Percentiles rank a stretch among this genome's conserved stretches.
These are phyloP conservation scores for Durio zibethinus DNA, from an alignment of 345 rosid species.

Conservation along the genomic window DNA sequence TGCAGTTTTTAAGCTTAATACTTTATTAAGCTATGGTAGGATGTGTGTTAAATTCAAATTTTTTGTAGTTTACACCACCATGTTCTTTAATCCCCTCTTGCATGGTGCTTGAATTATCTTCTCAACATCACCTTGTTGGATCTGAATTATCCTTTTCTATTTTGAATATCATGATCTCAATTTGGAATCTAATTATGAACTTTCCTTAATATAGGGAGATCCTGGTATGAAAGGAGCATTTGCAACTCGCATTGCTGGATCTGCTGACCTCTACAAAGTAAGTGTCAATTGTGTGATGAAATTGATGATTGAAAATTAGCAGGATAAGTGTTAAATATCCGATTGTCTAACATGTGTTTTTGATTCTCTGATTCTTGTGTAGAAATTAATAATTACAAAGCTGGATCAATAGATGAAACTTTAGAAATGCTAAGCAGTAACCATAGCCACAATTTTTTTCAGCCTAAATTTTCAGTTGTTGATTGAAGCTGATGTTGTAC, in stretches of 20 bases:
- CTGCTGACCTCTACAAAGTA: slow-evolving; percentile 81
- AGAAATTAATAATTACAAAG: not conserved
- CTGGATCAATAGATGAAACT: not conserved
- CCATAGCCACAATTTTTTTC: not conserved
- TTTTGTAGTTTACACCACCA: not conserved
- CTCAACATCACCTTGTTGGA: not conserved
- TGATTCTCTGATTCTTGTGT: not conserved
- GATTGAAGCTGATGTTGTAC: not conserved
- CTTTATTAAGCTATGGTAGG: too few species aligned
- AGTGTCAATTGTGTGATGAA: slow-evolving; percentile 21
- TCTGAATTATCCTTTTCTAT: not conserved
- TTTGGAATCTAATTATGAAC: not conserved
- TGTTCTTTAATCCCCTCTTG: not conserved
- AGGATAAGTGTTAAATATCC: not conserved
- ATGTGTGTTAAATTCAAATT: too few species aligned
- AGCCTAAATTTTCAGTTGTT: not conserved
- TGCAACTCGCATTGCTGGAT: slow-evolving; percentile 86
- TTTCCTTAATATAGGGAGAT: slow-evolving; percentile 58
- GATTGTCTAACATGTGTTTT: not conserved
- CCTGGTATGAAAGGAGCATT: slow-evolving; percentile 86
- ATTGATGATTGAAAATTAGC: not conserved
- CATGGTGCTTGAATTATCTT: not conserved
- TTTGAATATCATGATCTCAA: not conserved
- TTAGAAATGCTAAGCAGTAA: not conserved
- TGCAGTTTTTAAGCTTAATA: too few species aligned